Evolutionary conservation across 495 filamentous ascomycete genomes (phyloP), one percentile per base, ranked within the genome.

Genomic region (Trichoderma asperelloides): DNA sequence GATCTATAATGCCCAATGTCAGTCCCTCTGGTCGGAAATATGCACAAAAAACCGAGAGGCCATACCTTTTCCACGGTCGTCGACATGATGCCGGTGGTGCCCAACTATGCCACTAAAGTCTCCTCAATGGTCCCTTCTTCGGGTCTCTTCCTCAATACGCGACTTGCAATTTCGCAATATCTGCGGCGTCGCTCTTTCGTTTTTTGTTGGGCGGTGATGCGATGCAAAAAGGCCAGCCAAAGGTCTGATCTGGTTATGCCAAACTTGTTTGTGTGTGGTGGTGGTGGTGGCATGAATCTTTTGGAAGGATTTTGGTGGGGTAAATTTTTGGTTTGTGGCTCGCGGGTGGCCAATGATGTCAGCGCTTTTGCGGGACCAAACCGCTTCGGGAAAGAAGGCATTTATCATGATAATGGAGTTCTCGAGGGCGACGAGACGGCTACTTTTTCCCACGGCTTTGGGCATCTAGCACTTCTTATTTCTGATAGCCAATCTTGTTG

Each of bases 31-130:
- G 63, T 25, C 64, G 28, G 27, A 41, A 15, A 45, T 7, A 13
- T n/a, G 37, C 40, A 39, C 43, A 23, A 51, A 7, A 55, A 30
- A 9, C n/a, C 63, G 66, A 64, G 63, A 41, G 37, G 65, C 75
- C 82, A 70, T 74, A 92, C 92, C 90, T 97, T 97, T 67, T 97
- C 93, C 74, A 96, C 91, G 51, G 93, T 97, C 68, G 93, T 97
- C 84, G 93, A 83, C 93, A 97, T 97, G 69, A 78, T 92, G 84
- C 78, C 74, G 70, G 41, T 65, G 37, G 65, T 66, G 27, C 12
- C 4, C n/a, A 28, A 37, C 33, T 60, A 13, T 21, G 27, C 55
- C 8, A 7, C n/a, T 25, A 12, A 3, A 27, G 27, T 60, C 25
- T 21, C 23, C 12, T 15, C 27, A 60, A 16, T 30, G 45, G 23